Evolutionary conservation across 169 alveolate genomes (phyloP).

Genomic region (Cryptosporidium ubiquitum): DNA sequence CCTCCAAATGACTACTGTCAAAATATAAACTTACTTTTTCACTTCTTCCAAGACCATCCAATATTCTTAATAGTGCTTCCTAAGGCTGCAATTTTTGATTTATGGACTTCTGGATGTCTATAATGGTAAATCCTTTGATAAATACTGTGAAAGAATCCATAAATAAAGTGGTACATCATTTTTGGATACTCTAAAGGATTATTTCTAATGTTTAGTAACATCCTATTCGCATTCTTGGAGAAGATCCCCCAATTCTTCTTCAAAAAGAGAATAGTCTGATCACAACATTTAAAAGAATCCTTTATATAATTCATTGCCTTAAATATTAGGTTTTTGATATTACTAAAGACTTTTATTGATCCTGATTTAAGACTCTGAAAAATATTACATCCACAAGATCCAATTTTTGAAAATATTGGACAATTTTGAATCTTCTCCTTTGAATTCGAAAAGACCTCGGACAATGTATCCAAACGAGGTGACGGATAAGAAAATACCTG

Average conservation of each 20-base stretch:
- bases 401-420: not conserved
- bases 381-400: not conserved
- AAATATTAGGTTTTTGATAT: not conserved
- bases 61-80: slow-evolving; percentile 40
- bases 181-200: slow-evolving; percentile 54
- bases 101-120: slow-evolving; percentile 61
- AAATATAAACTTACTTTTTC: not conserved
- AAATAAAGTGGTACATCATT: not conserved
- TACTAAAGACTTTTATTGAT: not conserved
- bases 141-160: slow-evolving; percentile 55
- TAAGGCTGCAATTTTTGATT: slow-evolving; percentile 29
- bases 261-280: not conserved
- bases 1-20: not conserved
- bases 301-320: not conserved
- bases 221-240: not conserved
- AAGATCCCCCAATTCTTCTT: slow-evolving; percentile 26
- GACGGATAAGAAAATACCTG: slow-evolving; percentile 51
- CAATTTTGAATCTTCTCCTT: slow-evolving; percentile 5
- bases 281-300: not conserved
- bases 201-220: slow-evolving; percentile 9
- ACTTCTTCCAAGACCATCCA: slow-evolving; percentile 30
- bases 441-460: slow-evolving; percentile 10
- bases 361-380: not conserved
- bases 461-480: slow-evolving; percentile 24
- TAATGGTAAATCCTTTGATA: slow-evolving; percentile 29